phyloP scores from a whole-genome alignment of 257 asterid genomes.

The Cinchona pubescens region DNA sequence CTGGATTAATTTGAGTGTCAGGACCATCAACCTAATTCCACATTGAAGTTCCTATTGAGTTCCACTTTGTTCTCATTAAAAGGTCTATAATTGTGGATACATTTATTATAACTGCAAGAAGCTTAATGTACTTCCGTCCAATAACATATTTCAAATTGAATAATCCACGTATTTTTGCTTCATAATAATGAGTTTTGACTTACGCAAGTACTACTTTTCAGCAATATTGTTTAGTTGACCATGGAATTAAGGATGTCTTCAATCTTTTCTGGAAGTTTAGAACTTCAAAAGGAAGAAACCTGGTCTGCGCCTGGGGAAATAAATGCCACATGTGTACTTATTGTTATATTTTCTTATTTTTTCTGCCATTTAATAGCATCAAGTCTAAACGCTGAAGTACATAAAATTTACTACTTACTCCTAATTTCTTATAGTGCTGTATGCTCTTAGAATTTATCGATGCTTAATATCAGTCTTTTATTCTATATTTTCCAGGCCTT shows the following conservation, averaged over 20 bases:
- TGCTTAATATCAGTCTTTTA: not conserved
- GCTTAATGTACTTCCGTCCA: not conserved
- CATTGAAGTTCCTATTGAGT: not conserved
- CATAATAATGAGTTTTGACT: not conserved
- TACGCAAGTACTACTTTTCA: not conserved
- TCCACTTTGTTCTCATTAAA: not conserved
- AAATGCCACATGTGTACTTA: not conserved
- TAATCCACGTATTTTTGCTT: not conserved
- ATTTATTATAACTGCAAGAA: not conserved
- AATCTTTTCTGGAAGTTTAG: not conserved
- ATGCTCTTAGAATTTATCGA: not conserved
- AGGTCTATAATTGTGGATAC: not conserved
- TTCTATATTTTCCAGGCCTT: conserved; percentile 48
- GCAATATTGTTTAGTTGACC: not conserved
- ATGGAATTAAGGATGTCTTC: not conserved
- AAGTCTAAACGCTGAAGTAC: not conserved
- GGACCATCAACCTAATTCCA: not conserved
- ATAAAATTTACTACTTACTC: not conserved
- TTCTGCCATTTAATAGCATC: not conserved
- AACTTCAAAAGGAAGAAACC: not conserved
- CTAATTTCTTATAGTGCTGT: not conserved
- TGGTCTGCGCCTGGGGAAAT: not conserved
- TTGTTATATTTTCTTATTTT: not conserved
- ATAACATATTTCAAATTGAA: no score
- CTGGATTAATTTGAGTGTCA: not conserved